Base-by-base conservation (phyloP, 2,329 filamentous ascomycete genomes). In the Fusarium sacchari region DNA sequence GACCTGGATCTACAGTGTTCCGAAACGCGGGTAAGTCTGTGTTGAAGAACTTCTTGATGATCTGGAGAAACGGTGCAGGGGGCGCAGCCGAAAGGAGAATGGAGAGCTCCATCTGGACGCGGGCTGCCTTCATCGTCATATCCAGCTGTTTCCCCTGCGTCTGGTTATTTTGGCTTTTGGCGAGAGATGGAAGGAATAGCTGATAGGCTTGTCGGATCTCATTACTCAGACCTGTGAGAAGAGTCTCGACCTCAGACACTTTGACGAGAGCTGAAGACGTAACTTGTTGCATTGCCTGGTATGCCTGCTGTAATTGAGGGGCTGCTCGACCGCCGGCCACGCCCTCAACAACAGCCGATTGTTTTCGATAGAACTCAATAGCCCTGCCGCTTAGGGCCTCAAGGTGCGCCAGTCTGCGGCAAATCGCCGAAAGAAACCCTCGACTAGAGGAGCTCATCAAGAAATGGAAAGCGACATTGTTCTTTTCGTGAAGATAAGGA, bases 361-460 rank as follows among this genome's bases (percentile, higher is more conserved):
- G 80, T 57, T 79, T 81, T 67, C 88, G 84, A 73, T 86, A 90
- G 77, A 86, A 89, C 9, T 84, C 83, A 17, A 87, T 85, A 5
- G 88, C 86, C 46, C 84, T 82, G 39, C 80, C 81, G 44, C 87
- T 86, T 14, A 89, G 80, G 9, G 72, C 73, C 60, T 90, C 86
- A 72, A 93, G 83, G 70, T 90, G 87, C 8, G 83, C 81, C 28
- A 95, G 85, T 36, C 91, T 89, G 44, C 90, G 90, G 80, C 90
- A 93, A 53, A 91, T 86, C 36, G 92, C 90, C 32, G 90, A 89
- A 28, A 97, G 85, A 71, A 96, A 92, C 26, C 90, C 89, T 18
- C 94, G 89, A 17, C 92, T 92, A 59, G 92, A 90, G 36, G 93
- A 95, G 77, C 91, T 93, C 36, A 97, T 87, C 26, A 96, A 80